phyloP scores from a whole-genome alignment of 106 monocot species.

The Dendrobium huoshanense region DNA sequence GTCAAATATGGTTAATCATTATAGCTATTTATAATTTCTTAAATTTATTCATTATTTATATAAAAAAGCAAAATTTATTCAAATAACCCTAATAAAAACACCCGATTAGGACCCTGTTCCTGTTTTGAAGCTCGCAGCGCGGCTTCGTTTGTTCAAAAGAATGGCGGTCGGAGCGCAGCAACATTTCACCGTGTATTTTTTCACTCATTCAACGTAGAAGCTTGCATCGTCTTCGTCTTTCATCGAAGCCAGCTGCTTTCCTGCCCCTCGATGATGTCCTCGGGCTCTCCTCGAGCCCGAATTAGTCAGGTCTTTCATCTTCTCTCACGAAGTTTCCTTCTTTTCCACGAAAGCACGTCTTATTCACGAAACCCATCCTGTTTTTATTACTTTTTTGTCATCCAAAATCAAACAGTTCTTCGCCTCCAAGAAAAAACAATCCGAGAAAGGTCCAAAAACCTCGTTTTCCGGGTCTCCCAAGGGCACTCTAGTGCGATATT shows the following conservation, averaged over 20 bases:
- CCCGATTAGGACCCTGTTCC: too few species aligned
- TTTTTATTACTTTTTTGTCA: background rate
- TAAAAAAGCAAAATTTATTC: too few species aligned
- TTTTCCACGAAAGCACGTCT: background rate
- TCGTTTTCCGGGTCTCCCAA: conserved; percentile 37
- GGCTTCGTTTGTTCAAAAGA: conserved; percentile 7
- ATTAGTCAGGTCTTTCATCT: conserved; percentile 63
- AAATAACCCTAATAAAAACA: too few species aligned
- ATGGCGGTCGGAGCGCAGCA: background rate
- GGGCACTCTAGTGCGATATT: conserved; percentile 42
- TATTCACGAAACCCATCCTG: background rate
- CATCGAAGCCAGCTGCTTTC: background rate
- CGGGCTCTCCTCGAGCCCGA: conserved; percentile 52
- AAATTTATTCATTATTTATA: too few species aligned
- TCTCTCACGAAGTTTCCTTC: background rate
- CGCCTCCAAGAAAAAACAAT: conserved; percentile 50
- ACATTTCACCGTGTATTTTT: background rate
- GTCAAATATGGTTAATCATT: too few species aligned
- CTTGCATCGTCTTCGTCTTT: background rate
- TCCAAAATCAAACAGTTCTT: conserved; percentile 35
- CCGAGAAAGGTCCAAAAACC: conserved; percentile 14
- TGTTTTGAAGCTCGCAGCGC: background rate
- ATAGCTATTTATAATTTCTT: too few species aligned
- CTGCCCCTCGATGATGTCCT: conserved; percentile 35
- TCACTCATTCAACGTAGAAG: background rate